Base-by-base conservation (phyloP, 768 basidiomycete species). In the Chiua virens region DNA sequence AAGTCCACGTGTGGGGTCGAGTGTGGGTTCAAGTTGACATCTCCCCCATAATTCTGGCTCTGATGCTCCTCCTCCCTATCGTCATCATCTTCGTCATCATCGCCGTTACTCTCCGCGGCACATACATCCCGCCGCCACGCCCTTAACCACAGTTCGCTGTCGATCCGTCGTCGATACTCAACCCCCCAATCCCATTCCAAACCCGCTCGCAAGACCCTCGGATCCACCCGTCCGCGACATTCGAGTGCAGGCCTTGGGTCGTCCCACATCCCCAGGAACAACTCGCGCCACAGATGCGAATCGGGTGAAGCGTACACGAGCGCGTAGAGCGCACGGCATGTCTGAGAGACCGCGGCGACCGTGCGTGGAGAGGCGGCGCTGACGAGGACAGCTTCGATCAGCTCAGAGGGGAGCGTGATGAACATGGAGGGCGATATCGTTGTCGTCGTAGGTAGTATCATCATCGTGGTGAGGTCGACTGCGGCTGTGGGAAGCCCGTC, bases 251-350 rank as follows among this genome's bases (percentile, higher is more conserved):
- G 58, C 28, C 78, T 65, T 0, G 80, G 80, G 49, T 81, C 78
- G 49, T 81, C 80, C 61, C 79, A 82, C 2, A 65, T 68, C 1
- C 70, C 61, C 21, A 81, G 70, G 58, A 76, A 82, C 28, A 80
- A 65, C 34, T 73, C 69, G 22, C 77, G 63, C 81, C 80, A 82
- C 25, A 80, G 62, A 54, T 75, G 69, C 25, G 69, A 57, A 52
- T 74, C 66, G 0, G 62, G 52, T 0, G 68, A 62, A 10, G 47
- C 44, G 47, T 75, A 70, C 14, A 79, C 65, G 23, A 79, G 65
- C 13, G 60, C 55, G 42, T 59, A 61, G 39, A 78, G 52, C n/a
- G 52, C 56, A 15, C 55, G 60, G 48, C 71, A 74, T 8, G 76
- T 73, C 46, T 66, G 71, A 14, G 75, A 57, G 20, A 75, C 52